Base-by-base conservation (phyloP, 78 protist genomes). In the Reticulomyxa filosa region DNA sequence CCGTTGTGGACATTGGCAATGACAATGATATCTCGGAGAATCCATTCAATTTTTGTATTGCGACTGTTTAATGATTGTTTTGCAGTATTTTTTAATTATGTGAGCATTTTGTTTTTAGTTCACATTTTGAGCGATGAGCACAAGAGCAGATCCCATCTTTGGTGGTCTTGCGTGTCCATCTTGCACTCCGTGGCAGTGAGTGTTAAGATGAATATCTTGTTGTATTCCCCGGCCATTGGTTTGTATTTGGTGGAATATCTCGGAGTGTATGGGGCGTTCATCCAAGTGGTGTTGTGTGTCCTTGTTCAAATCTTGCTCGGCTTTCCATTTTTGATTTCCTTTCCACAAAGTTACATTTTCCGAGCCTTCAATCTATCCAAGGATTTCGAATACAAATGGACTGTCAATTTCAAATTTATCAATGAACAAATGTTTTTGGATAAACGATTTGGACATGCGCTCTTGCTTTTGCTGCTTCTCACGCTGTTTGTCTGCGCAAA, bases 61-160 rank as follows among this genome's bases (percentile, higher is more conserved):
- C 65, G 92, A 1, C 70, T 89, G 22, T 89, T 89, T 67, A 89
- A 89, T 62, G 95, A 89, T 34, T 29, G 86, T 25, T 26, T 74
- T 6, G 70, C 91, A 3, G 82, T 84, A 83, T 20, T 78, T 0
- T 4, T 85, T 13, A 23, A 72, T 38, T 84, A 80, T 48, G 23
- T 35, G 6, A 29, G 92, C 0, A 3, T 85, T 81, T 30, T n/a
- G n/a, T n/a, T n/a, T n/a, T n/a, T n/a, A n/a, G n/a, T n/a, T n/a
- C n/a, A n/a, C n/a, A n/a, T n/a, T n/a, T n/a, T n/a, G n/a, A n/a
- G n/a, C n/a, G n/a, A n/a, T n/a, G n/a, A n/a, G n/a, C n/a, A n/a
- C n/a, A n/a, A n/a, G n/a, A n/a, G n/a, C n/a, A n/a, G n/a, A n/a
- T n/a, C n/a, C n/a, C n/a, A n/a, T n/a, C n/a, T n/a, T n/a, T n/a